phyloP scores from a whole-genome alignment of 345 rosid genomes.

The Corchorus olitorius region DNA sequence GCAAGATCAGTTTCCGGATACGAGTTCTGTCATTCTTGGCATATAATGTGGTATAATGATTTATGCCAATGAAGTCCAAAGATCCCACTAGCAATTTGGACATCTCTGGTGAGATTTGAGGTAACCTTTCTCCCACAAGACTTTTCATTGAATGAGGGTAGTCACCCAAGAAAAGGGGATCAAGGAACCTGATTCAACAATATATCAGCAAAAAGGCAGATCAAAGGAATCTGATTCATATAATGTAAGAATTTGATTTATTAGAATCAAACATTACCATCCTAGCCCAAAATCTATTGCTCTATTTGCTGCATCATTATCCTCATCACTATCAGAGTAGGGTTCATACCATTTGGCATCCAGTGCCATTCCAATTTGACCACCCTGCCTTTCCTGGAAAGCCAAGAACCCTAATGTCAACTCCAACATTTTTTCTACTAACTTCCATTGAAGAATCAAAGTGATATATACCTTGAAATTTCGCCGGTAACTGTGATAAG shows the following conservation, averaged over 20 bases:
- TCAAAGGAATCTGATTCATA: slow-evolving; percentile 7
- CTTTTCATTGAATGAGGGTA: slow-evolving; percentile 79
- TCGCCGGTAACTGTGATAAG: slow-evolving; percentile 58
- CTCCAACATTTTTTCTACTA: background rate
- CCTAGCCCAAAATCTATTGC: slow-evolving; percentile 84
- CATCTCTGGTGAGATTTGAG: slow-evolving; percentile 56
- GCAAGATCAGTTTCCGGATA: slow-evolving; percentile 72
- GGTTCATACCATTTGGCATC: slow-evolving; percentile 93
- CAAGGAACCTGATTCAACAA: slow-evolving; percentile 73
- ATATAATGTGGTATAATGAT: slow-evolving; percentile 82
- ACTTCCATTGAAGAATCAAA: background rate
- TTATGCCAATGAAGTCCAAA: slow-evolving; percentile 75
- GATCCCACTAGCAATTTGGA: slow-evolving; percentile 50
- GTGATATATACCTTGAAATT: slow-evolving; percentile 59
- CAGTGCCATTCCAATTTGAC: slow-evolving; percentile 69
- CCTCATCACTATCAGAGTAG: slow-evolving; percentile 64
- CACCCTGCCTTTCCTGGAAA: slow-evolving; percentile 67
- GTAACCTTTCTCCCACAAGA: slow-evolving; percentile 73
- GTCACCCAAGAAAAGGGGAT: slow-evolving; percentile 77
- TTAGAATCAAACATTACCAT: slow-evolving; percentile 49
- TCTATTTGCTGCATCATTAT: slow-evolving; percentile 77
- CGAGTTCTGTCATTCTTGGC: slow-evolving; percentile 66
- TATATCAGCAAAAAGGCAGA: background rate
- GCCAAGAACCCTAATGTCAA: background rate
- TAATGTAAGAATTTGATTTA: background rate